Base-by-base conservation (phyloP, 306 rosid genomes). In the Inga oerstediana region DNA sequence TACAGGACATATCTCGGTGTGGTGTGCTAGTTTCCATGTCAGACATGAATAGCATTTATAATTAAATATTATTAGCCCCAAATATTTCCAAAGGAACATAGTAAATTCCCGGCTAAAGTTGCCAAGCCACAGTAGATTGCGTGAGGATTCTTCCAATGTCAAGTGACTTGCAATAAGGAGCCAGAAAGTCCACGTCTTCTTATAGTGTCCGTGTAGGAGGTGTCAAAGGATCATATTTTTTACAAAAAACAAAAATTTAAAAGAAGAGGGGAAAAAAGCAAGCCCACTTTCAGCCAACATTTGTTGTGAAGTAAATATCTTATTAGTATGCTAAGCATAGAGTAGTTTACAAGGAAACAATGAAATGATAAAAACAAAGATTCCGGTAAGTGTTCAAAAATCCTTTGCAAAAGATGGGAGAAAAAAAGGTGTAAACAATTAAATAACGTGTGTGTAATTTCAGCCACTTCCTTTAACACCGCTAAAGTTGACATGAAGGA, bases 1-100 rank as follows among this genome's bases (percentile, higher is more conserved):
- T 24, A 81, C 24, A 75, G 19, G 17, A 77, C 16, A 8, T 22
- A 65, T 64, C 76, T 70, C 15, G 12, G 46, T 24, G 7, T 15
- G 65, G 49, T 43, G 43, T 13, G 4, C 10, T 27, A 66, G 10
- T 77, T 77, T 77, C 92, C 84, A 86, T 59, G 78, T 69, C 45
- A 62, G 9, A 17, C 39, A 48, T 30, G 61, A 59, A 30, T 19
- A 84, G 61, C 45, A 51, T 74, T 72, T 54, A 30, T 37, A 72
- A 52, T 58, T 58, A 8, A 68, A 35, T 7, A 78, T 59, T 71
- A 74, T 74, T 58, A 59, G 46, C 19, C 15, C 15, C 32, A 22
- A 70, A 58, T 14, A 17, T 43, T 32, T 51, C 5, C 43, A 10
- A 48, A 70, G 44, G 24, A 69, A 76, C 19, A 56, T 69, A 49